A percentile compares a stretch with the other conserved stretches of the same genome.
These are phyloP conservation scores for Tylopilus subfusipes DNA, from an alignment of 768 basidiomycete species.

Conservation along the genomic window DNA sequence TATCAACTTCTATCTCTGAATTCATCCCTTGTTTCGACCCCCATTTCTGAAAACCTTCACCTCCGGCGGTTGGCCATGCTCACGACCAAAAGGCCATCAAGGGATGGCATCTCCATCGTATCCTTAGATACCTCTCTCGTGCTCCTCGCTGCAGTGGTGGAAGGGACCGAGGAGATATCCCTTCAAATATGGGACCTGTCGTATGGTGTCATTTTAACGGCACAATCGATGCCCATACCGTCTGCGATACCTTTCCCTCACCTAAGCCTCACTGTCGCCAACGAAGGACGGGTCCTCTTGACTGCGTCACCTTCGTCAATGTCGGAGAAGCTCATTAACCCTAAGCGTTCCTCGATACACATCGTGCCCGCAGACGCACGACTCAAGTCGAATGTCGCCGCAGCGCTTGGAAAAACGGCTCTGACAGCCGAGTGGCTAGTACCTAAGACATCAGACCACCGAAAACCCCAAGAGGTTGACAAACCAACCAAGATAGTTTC, in stretches of 20 bases:
- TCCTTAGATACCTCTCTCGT: constrained; percentile 57
- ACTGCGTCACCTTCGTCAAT: constrained; percentile 40
- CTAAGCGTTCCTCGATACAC: constrained; percentile 49
- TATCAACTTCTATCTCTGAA: constrained; percentile 31
- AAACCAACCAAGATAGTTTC: constrained; percentile 34
- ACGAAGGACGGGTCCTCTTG: constrained; percentile 50
- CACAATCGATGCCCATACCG: constrained; percentile 49
- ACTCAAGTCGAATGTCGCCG: constrained; percentile 55
- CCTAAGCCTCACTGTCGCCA: constrained; percentile 32
- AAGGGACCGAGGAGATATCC: constrained; percentile 38
- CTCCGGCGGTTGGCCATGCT: constrained; percentile 19
- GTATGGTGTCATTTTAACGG: constrained; percentile 60
- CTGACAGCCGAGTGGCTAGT: constrained; percentile 46
- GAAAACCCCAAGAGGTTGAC: constrained; percentile 14
- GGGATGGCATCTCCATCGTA: constrained; percentile 35
- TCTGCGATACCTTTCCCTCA: constrained; percentile 35
- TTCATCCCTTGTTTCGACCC: constrained; percentile 24
- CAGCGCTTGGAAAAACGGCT: constrained; percentile 53
- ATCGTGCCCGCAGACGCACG: constrained; percentile 57
- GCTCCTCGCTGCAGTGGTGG: constrained; percentile 46
- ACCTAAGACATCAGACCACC: background rate
- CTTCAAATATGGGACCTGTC: constrained; percentile 69
- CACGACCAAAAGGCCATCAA: constrained; percentile 6
- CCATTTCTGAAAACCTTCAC: constrained; percentile 20
- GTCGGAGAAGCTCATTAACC: background rate